Evolutionary conservation across 352 stramenopile genomes (phyloP).

Genomic region (Halophytophthora polymorphica): DNA sequence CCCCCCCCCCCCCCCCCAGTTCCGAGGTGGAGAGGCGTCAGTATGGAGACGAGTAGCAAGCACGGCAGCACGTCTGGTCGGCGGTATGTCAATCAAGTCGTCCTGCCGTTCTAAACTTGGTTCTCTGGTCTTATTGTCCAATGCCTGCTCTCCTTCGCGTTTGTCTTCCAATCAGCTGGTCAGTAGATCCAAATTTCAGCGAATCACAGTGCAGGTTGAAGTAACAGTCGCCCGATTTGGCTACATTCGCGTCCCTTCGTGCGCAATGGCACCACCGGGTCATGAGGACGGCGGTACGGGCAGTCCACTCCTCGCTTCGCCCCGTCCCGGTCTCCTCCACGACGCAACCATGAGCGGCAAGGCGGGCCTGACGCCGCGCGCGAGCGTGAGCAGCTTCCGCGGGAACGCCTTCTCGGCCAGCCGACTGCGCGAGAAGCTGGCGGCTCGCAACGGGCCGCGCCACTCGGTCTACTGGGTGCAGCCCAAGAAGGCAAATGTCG

Average conservation of each 20-base stretch:
- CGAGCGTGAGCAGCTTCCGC: slow-evolving; percentile 2
- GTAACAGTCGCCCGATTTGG: slow-evolving; percentile 1
- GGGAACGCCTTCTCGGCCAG: slow-evolving; percentile 33
- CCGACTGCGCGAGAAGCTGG: slow-evolving; percentile 47
- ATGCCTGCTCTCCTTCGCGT: too few species aligned
- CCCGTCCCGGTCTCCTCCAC: slow-evolving; percentile 3
- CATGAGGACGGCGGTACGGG: slow-evolving; percentile 14
- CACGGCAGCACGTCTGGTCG: not conserved
- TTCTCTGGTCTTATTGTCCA: slow-evolving; percentile 4
- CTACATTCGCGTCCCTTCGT: slow-evolving; percentile 1
- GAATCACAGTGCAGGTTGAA: not conserved
- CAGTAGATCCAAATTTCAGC: not conserved
- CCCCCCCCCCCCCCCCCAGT: too few species aligned
- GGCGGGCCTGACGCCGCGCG: slow-evolving; percentile 3
- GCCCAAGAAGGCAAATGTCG: slow-evolving; percentile 22
- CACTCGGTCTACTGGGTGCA: slow-evolving; percentile 86
- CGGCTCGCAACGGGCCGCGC: slow-evolving; percentile 55
- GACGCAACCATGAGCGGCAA: slow-evolving; percentile 14
- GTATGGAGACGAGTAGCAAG: too few species aligned
- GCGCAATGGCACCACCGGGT: not conserved
- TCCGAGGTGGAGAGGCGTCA: too few species aligned
- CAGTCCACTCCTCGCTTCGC: slow-evolving; percentile 5
- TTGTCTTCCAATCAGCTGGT: not conserved
- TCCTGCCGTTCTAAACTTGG: slow-evolving; percentile 17
- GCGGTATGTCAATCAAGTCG: not conserved